Base-by-base conservation (phyloP, 2,329 filamentous ascomycete genomes). In the Rhinocladiella similis region DNA sequence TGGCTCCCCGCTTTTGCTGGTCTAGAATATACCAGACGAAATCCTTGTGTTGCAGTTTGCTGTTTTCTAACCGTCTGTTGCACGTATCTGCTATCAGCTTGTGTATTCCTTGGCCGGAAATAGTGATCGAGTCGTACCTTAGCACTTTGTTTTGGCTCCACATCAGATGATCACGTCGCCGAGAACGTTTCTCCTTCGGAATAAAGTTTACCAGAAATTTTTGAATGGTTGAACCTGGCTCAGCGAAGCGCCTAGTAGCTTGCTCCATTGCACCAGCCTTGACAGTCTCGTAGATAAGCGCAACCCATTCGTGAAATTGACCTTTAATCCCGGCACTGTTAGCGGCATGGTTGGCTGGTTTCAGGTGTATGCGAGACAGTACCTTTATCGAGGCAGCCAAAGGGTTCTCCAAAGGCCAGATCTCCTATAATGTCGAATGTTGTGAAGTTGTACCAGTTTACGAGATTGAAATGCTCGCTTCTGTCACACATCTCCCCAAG, bases 1-100 rank as follows among this genome's bases (percentile, higher is more conserved):
- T 3, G 61, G 63, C 36, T 63, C 54, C 5, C 60, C 60, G 33
- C 51, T 60, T 88, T 20, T 87, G 33, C 38, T 57, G 42, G 27
- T 47, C 56, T 18, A 62, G 47, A 25, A 63, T 53, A 16, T 57
- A 56, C 48, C 53, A 46, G n/a, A 62, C 54, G 47, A 63, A 63
- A 42, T 61, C 59, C 13, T 41, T 48, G 19, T 51, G 52, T 7
- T 53, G 53, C 3, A 39, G 18, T 19, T 56, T 41, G 13, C 50
- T 46, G 20, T 57, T 57, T 19, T 43, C 19, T n/a, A 58, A 29
- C 5, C 55, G 50, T 19, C 41, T 42, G 22, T 25, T 7, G 4
- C 22, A 7, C 7, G 22, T 25, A 7, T 4, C 22, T 25, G 7
- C 22, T 7, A 7, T 25, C 22, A 25, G 7, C 22, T 25, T 7